These are phyloP conservation scores for Hebeloma cylindrosporum DNA, from an alignment of 768 basidiomycete species.

Conservation along the genomic window DNA sequence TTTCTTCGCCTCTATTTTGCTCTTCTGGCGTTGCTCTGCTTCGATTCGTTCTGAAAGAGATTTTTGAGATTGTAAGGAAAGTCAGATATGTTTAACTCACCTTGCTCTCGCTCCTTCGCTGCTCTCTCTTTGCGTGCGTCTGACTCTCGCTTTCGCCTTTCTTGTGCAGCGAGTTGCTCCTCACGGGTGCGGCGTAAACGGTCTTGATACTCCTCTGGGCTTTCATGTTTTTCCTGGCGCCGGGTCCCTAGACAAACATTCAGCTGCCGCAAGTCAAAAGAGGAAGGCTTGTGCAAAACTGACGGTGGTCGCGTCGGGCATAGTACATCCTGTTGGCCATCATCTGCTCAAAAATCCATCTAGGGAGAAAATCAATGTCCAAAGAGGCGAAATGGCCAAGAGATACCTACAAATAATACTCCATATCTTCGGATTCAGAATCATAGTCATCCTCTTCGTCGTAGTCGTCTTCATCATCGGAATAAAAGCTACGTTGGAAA, in stretches of 20 bases:
- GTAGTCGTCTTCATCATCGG: neutral
- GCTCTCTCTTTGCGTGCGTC: constrained; percentile 45
- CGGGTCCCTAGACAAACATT: constrained; percentile 11
- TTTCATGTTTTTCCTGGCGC: constrained; percentile 38
- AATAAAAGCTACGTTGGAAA: neutral
- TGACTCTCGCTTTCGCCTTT: constrained; percentile 51
- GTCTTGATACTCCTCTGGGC: constrained; percentile 50
- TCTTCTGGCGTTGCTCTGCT: constrained; percentile 58
- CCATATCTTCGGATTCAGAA: constrained; percentile 20
- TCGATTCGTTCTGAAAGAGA: constrained; percentile 46
- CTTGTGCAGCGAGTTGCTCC: constrained; percentile 54
- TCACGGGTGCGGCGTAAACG: constrained; percentile 50
- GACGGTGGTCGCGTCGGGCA: constrained; percentile 9
- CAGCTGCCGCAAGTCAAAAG: neutral
- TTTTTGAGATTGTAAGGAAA: neutral
- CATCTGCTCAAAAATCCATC: constrained; percentile 34
- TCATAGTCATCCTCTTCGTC: neutral
- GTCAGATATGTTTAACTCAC: constrained; percentile 29
- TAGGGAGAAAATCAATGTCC: constrained; percentile 20
- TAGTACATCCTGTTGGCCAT: constrained; percentile 16
- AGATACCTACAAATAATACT: constrained; percentile 43
- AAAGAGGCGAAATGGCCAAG: constrained; percentile 8
- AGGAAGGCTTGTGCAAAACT: neutral
- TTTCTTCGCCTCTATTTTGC: constrained; percentile 55
- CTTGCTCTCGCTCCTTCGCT: constrained; percentile 53